Evolutionary conservation across 2,329 filamentous ascomycete species (phyloP), one percentile per base, ranked within the genome.

Genomic region (Aureobasidium melanogenum): DNA sequence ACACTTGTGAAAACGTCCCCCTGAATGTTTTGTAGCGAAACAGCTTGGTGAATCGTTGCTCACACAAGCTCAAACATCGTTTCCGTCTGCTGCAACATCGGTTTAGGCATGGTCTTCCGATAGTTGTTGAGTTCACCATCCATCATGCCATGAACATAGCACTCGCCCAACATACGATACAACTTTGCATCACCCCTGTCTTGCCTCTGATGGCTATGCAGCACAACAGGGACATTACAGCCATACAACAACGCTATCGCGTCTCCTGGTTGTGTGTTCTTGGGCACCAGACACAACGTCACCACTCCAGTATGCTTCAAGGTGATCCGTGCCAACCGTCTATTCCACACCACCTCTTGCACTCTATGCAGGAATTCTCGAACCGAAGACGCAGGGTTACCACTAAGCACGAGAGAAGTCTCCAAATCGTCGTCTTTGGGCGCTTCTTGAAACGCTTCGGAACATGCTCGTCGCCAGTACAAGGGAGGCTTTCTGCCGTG

Each of bases 131-230:
- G 19, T 63, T 72, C 69, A 1, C 70, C 71, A 44, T 67, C 63
- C 70, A 72, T 72, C 17, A 71, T 64, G 5, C 70, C 71, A 47
- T 72, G 69, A 12, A 72, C 67, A 60, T 71, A 72, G 1, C 68
- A 69, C 51, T 73, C 69, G 10, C 70, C 70, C 32, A 30, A 22
- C 50, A 54, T 39, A 26, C 34, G 19, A 28, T 39, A 54, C 50
- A 54, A 39, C 19, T 15, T 51, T 32, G 34, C 32, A 15, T 54
- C 50, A 26, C 32, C 50, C 12, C 50, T 38, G 2, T 54, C 34
- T 15, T 54, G 2, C n/a, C 2, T 12, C 1, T 26, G 32, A 4
- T 54, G 50, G 14, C 14, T 12, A 17, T 43, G 56, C 26, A 59
- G 5, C 14, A 55, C 38, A 32, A 54, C 46, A n/a, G 59, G 59